Percentiles rank a stretch among this genome's conserved stretches.
Conservation (phyloP, 2,329 filamentous ascomycete genomes). For the Fusarium foetens region DNA sequence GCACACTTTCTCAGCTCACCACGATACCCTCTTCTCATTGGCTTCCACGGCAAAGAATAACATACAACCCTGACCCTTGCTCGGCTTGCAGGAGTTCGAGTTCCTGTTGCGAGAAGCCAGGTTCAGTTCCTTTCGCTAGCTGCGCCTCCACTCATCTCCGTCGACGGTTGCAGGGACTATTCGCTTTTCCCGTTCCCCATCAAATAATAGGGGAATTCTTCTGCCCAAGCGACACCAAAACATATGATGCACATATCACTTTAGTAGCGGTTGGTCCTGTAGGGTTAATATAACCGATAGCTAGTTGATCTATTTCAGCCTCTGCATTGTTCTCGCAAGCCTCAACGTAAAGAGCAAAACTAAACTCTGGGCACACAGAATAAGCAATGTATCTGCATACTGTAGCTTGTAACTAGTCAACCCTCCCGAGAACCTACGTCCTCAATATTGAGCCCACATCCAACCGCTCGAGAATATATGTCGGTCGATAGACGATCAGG, state of each 20-base stretch:
- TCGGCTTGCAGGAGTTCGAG: conserved; percentile 27
- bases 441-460: conserved; percentile 16
- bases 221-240: neutral
- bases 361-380: neutral
- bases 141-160: conserved; percentile 38
- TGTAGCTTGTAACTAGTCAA: conserved; percentile 11
- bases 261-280: neutral
- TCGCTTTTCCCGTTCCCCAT: conserved; percentile 5
- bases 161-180: conserved; percentile 16
- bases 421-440: neutral
- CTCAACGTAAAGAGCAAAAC: neutral
- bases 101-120: neutral
- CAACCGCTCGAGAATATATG: neutral
- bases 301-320: neutral
- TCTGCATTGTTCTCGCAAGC: neutral
- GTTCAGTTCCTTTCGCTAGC: conserved; percentile 5
- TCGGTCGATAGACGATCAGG: neutral
- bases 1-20: neutral
- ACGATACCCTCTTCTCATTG: conserved; percentile 7
- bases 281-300: neutral
- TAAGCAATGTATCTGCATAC: conserved; percentile 6
- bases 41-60: conserved; percentile 1
- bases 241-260: neutral
- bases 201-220: conserved; percentile 16
- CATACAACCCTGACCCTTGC: conserved; percentile 22